phyloP scores from a whole-genome alignment of 768 basidiomycete species.

The Pisolithus sp. region DNA sequence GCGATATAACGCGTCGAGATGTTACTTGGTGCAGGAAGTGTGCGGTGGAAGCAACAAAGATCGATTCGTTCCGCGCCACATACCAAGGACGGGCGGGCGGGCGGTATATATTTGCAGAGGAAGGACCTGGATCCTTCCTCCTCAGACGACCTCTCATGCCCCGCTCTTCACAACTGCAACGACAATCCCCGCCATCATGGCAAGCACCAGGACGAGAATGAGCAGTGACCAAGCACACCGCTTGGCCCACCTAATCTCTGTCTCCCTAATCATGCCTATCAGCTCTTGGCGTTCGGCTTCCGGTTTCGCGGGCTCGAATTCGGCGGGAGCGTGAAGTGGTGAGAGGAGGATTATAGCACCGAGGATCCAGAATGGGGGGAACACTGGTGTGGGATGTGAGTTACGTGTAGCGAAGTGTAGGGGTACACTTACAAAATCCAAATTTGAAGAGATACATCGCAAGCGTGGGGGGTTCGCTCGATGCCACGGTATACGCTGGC shows the following conservation, averaged over 20 bases:
- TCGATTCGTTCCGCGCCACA: too few relatives aligned
- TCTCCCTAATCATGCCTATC: constrained; percentile 26
- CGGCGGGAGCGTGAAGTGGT: constrained; percentile 32
- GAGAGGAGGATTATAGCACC: constrained; percentile 35
- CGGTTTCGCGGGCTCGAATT: constrained; percentile 28
- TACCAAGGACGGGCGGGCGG: too few relatives aligned
- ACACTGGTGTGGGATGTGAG: constrained; percentile 26
- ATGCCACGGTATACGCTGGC: constrained; percentile 27
- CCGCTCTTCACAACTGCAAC: constrained; percentile 3
- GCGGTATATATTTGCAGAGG: too few relatives aligned
- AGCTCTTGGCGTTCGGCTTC: constrained; percentile 29
- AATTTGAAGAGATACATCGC: constrained; percentile 44
- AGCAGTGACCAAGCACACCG: constrained; percentile 21
- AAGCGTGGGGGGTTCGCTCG: constrained; percentile 37
- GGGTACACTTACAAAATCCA: constrained; percentile 38
- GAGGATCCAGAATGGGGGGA: constrained; percentile 44
- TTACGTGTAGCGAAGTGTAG: background rate
- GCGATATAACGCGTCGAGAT: too few relatives aligned
- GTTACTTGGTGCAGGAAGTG: too few relatives aligned
- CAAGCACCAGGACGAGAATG: constrained; percentile 2
- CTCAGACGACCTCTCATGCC: background rate
- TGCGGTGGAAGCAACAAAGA: too few relatives aligned
- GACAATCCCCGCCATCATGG: constrained; percentile 1
- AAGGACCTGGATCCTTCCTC: background rate
- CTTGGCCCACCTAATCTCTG: constrained; percentile 38